Conservation (phyloP, 2,329 filamentous ascomycete genomes). For the Sarocladium kiliense region DNA sequence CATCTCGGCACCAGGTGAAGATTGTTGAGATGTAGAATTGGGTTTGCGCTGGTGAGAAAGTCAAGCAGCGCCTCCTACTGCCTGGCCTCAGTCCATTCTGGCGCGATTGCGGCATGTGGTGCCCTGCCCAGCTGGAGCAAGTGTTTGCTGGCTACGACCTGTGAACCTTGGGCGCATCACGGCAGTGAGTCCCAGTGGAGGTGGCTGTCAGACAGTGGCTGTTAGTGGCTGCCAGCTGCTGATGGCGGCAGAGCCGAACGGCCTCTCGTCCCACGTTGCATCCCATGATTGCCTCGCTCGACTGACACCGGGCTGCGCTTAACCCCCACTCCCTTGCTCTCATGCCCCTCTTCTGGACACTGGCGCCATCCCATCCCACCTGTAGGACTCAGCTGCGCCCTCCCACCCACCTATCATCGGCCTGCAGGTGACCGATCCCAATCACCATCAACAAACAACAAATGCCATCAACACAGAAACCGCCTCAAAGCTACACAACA, state of each 20-base stretch:
- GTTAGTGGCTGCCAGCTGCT: background rate
- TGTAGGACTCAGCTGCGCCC: background rate
- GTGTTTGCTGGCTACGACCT: background rate
- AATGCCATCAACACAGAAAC: conserved; percentile 1
- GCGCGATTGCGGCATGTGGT: background rate
- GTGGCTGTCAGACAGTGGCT: background rate
- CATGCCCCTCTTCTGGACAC: background rate
- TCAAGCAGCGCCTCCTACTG: background rate
- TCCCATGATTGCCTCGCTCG: background rate
- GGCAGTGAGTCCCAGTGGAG: background rate
- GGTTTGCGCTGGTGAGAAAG: background rate
- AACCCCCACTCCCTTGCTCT: background rate
- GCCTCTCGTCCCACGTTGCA: conserved; percentile 3
- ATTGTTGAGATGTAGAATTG: background rate
- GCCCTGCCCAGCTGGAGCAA: background rate
- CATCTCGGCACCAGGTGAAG: background rate
- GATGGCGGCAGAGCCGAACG: background rate
- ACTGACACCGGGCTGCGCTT: background rate
- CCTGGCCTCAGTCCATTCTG: background rate
- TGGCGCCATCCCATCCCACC: background rate
- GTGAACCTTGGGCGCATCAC: background rate
- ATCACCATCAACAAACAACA: conserved; percentile 8
- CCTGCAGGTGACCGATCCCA: background rate
- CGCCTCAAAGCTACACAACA: background rate
- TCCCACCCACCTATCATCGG: background rate